Base-by-base conservation (phyloP, 2,329 filamentous ascomycete genomes). In the Albifimbria verrucaria region DNA sequence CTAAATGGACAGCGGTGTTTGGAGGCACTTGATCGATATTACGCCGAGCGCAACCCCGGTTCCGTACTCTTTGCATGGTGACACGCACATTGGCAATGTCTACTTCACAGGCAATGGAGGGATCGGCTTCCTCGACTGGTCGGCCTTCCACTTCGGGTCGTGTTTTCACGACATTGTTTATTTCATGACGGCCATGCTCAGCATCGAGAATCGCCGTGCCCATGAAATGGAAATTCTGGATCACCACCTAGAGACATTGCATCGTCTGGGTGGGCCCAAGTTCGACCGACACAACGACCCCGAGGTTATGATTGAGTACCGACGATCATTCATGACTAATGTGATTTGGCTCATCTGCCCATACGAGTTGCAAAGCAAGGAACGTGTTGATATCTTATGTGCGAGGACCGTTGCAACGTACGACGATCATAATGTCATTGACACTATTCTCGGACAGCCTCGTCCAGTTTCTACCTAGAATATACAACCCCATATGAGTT, bases 101-200 rank as follows among this genome's bases (percentile, higher is more conserved):
- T 76, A 72, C 59, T 68, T 76, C 45, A 68, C 68, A 1, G 55
- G 63, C 3, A 62, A 68, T 2, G 66, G 65, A 1, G 47, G 59
- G 20, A 70, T 66, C 2, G 65, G 72, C 1, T 77, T 76, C 57
- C 53, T 77, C 1, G 73, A 77, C 62, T 76, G 72, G 72, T 70
- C 69, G 22, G 67, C 66, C 1, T 68, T 69, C 28, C 70, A 75
- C 57, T 70, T 74, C 28, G 72, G 67, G 1, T 74, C 71, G 4
- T 70, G 66, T 51, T 72, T 76, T 54, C 74, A 77, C 52, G 74
- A 76, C 49, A 58, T 76, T 3, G 67, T 68, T 7, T 77, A 77
- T 57, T 66, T 68, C 54, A 64, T 77, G 59, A 70, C 69, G 1
- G 64, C 67, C 3, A 67, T 68, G 57, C 54, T 77, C 47, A 69